Base-by-base conservation (phyloP, 192 early-diverging fungal genomes). In the Gaertneriomyces sp. region DNA sequence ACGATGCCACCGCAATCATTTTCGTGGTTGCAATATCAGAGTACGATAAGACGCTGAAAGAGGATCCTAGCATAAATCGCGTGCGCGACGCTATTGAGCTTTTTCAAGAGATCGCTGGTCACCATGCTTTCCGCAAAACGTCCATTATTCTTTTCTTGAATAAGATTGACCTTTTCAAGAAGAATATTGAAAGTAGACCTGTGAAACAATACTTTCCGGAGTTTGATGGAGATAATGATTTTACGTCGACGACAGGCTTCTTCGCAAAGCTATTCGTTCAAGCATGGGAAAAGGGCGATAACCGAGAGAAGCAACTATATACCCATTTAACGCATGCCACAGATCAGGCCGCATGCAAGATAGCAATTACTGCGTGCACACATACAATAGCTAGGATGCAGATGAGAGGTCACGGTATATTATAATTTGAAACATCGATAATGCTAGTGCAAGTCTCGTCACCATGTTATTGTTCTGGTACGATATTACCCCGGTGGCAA, bases 401-500 rank as follows among this genome's bases (percentile, higher is more conserved):
- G 25, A 33, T 33, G 25, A 33, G 25, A 33, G 25, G 25, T 33
- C 25, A 33, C 25, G 25, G 25, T 33, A 33, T 33, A 33, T 33
- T 33, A 33, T 33, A 33, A 33, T 33, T 33, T 33, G 25, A 33
- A 33, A 2, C 25, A 2, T 33, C 25, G 2, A 33, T 33, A 33
- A 33, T 33, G 25, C 25, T 33, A 33, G 25, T 33, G 25, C 25
- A 33, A 33, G 25, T 33, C 25, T 33, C 25, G 25, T 33, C 25
- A 33, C 1, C 25, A 33, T 33, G 25, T 33, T 33, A 33, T 33
- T 33, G 25, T 33, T 33, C 25, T 33, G 25, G 25, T 56, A 4
- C 33, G 4, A 56, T 38, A 7, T 85, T 88, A 98, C 66, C 93
- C 90, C 42, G 94, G 96, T 42, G 96, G 96, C 43, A 98, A 82